Base-by-base conservation (phyloP, 345 rosid genomes). In the Syzygium jambos region DNA sequence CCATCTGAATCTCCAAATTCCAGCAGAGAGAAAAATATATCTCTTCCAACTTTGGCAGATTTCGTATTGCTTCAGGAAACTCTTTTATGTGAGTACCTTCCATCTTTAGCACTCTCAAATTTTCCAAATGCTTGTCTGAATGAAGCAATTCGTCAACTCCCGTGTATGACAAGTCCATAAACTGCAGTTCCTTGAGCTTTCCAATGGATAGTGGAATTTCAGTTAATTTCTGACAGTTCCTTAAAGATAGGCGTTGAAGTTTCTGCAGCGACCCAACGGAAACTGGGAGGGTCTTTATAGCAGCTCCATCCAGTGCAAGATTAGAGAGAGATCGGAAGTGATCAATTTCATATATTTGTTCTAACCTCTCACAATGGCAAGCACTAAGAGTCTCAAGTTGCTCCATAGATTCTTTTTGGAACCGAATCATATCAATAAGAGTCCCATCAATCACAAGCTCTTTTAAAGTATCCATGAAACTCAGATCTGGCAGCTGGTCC, bases 1-100 rank as follows among this genome's bases (percentile, higher is more conserved):
- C 9, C 34, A 49, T 10, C 51, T 38, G 53, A 19, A 63, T 49
- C 11, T 46, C 25, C 57, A 86, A 41, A 86, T 65, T 29, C 10
- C 87, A 63, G n/a, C n/a, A n/a, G n/a, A n/a, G n/a, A n/a, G n/a
- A n/a, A n/a, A n/a, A n/a, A n/a, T n/a, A n/a, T n/a, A n/a, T n/a
- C n/a, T n/a, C n/a, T n/a, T n/a, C n/a, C n/a, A n/a, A 25, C 4
- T 17, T 25, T 1, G 17, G 34, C 51, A 86, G 78, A 17, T 21
- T 1, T 49, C 7, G 17, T 21, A 86, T 43, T 27, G 57, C 78
- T 46, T n/a, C 27, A 14, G 82, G 87, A 38, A 86, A 0, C 3
- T 29, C 0, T 51, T 0, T 0, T 63, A 49, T 11, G 30, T 41
- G 8, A 0, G 73, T 86, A 34, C 16, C 2, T 30, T 29, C 30